A percentile compares a stretch with the other conserved stretches of the same genome.
These are phyloP conservation scores for Acanthamoeba triangularis DNA, from an alignment of 208 protist species.

Conservation along the genomic window DNA sequence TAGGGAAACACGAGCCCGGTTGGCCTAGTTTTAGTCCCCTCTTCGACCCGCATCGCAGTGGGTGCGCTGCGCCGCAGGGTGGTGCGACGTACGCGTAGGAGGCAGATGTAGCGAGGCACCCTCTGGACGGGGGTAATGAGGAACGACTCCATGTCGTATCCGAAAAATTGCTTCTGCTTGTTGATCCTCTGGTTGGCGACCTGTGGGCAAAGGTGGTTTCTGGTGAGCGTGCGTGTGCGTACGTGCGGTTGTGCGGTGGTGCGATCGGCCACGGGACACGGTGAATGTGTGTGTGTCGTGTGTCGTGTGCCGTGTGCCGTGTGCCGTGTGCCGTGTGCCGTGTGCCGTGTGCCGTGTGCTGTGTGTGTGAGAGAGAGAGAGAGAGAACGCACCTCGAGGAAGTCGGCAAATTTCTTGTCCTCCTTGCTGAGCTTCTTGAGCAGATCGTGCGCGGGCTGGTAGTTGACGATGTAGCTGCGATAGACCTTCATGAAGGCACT, in stretches of 20 bases:
- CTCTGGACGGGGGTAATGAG: slow-evolving; percentile 75
- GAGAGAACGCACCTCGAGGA: neutral
- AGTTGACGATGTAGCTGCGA: slow-evolving; percentile 37
- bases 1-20: too few relatives aligned
- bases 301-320: neutral
- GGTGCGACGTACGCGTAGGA: slow-evolving; percentile 7
- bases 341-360: neutral
- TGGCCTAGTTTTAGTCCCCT: too few relatives aligned
- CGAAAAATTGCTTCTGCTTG: slow-evolving; percentile 65
- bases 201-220: slow-evolving; percentile 6
- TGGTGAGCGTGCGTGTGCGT: neutral
- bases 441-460: neutral
- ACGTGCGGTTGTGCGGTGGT: neutral
- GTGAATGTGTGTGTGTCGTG: neutral
- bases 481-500: slow-evolving; percentile 10
- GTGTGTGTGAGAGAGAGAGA: neutral
- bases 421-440: slow-evolving; percentile 34
- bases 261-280: neutral
- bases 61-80: too few relatives aligned
- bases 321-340: too few relatives aligned
- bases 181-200: neutral
- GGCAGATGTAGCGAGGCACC: slow-evolving; percentile 66
- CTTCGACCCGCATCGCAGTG: too few relatives aligned
- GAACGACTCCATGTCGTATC: slow-evolving; percentile 74
- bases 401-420: slow-evolving; percentile 69